Evolutionary conservation across 2,329 filamentous ascomycete species (phyloP), one percentile per base, ranked within the genome.

Genomic region (Magnaporthiopsis incrustans): DNA sequence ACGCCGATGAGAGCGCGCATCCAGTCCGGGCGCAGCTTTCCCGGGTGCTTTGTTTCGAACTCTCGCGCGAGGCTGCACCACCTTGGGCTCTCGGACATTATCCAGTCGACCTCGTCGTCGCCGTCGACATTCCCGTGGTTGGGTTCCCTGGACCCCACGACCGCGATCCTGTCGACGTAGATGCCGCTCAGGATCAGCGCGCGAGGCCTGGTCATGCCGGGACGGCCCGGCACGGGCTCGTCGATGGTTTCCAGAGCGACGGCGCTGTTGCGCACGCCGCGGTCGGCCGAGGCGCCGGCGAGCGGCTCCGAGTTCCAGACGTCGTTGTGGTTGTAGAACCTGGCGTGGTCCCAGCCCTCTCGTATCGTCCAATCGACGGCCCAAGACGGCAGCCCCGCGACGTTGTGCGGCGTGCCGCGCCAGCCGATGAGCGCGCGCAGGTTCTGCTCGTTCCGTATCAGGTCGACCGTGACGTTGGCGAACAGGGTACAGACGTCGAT

Each of bases 361-460:
- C 38, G 15, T 18, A 22, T 26, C 26, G 58, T 59, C 58, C 58
- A 59, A 27, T 59, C 58, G 58, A 59, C 18, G 22, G 58, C 58
- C 58, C 58, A 59, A 15, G 58, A 59, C 25, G 58, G 58, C 14
- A 59, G 30, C 12, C 58, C 58, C 3, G 27, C 58, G 58, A 59
- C 4, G 58, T 33, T 30, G 58, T 30, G 58, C 12, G 58, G n/a
- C 26, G 27, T 22, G 26, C 58, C 58, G 30, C 58, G 58, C 26
- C 22, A 15, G n/a, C 58, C 58, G 58, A 59, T 59, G 27, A 59
- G 30, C 27, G 30, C 4, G 27, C 27, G 58, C 26, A 59, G 58
- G 33, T 35, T 32, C 8, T 26, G n/a, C 14, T 59, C 33, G 27
- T 3, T 10, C 11, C 58, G 58, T n/a, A 59, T 59, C n/a, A 59